Percentiles rank a stretch among this genome's conserved stretches.
Evolutionary conservation across 371 early-diverging fungal species (phyloP).

Genomic region (Mortierella sp.): DNA sequence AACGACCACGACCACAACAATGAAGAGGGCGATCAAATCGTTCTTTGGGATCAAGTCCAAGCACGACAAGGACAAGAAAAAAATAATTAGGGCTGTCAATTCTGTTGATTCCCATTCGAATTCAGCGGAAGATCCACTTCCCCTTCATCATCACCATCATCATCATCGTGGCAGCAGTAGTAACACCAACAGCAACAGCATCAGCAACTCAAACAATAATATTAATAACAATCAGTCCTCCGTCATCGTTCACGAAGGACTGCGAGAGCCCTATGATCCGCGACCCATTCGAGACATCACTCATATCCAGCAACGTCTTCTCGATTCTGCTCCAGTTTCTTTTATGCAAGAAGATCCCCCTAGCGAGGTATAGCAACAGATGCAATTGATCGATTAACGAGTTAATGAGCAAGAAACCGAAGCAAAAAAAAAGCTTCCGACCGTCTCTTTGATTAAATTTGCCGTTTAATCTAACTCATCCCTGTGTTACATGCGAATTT

Average conservation of each 20-base stretch:
- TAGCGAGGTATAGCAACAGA: not conserved
- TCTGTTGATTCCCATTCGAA: not conserved
- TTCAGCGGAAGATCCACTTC: not conserved
- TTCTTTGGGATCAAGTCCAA: constrained; percentile 18
- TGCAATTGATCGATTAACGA: not conserved
- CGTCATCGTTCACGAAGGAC: constrained; percentile 1
- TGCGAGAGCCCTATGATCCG: not conserved
- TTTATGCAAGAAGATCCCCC: not conserved
- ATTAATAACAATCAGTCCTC: not conserved
- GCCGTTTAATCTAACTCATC: too few species aligned
- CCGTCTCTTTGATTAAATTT: not conserved
- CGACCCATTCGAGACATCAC: not conserved
- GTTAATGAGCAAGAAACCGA: not conserved
- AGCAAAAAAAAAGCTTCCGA: not conserved
- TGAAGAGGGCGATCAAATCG: constrained; percentile 9
- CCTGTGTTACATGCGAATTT: not conserved
- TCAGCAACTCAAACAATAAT: not conserved
- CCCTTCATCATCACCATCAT: too few species aligned
- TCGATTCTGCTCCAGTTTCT: too few species aligned
- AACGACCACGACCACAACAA: not conserved
- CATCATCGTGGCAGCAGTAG: not conserved
- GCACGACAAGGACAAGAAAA: not conserved
- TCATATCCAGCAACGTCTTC: constrained; percentile 1
- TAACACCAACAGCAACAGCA: not conserved
- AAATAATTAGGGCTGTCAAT: not conserved